These are phyloP conservation scores for Parastagonospora nodorum DNA, from an alignment of 2,329 filamentous ascomycete genomes.

Conservation along the genomic window DNA sequence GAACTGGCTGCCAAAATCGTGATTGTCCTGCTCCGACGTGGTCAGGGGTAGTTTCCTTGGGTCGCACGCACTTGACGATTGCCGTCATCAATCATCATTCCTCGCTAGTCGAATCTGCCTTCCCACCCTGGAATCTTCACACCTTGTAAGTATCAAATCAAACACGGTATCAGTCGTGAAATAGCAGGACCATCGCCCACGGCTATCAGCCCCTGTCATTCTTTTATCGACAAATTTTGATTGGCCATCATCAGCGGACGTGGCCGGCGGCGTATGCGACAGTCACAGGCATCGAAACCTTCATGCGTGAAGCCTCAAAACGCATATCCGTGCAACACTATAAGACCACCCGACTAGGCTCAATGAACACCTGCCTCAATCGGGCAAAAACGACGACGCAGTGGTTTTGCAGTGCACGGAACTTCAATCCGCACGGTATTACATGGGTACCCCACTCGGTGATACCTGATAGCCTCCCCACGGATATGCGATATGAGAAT, in stretches of 20 bases:
- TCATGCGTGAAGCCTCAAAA: background rate
- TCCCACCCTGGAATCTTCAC: background rate
- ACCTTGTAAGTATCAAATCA: slow-evolving; percentile 2
- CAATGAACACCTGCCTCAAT: slow-evolving; percentile 1
- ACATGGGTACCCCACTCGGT: background rate
- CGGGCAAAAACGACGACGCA: background rate
- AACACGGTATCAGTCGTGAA: background rate
- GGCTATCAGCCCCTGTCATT: background rate
- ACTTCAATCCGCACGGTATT: no score
- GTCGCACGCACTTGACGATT: background rate
- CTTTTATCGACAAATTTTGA: background rate
- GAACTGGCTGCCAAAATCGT: background rate
- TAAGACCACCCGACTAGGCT: background rate
- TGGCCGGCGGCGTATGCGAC: slow-evolving; percentile 3
- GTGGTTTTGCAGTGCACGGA: background rate
- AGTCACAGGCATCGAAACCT: background rate
- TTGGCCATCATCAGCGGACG: background rate
- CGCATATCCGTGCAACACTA: background rate
- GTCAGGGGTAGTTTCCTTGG: background rate
- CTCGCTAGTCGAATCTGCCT: background rate
- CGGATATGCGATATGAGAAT: background rate
- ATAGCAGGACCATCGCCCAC: background rate
- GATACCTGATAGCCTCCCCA: background rate
- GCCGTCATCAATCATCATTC: background rate
- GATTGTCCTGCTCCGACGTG: slow-evolving; percentile 1